These are phyloP conservation scores for Neofusicoccum sp. DNA, from an alignment of 2,329 filamentous ascomycete species.

Conservation along the genomic window DNA sequence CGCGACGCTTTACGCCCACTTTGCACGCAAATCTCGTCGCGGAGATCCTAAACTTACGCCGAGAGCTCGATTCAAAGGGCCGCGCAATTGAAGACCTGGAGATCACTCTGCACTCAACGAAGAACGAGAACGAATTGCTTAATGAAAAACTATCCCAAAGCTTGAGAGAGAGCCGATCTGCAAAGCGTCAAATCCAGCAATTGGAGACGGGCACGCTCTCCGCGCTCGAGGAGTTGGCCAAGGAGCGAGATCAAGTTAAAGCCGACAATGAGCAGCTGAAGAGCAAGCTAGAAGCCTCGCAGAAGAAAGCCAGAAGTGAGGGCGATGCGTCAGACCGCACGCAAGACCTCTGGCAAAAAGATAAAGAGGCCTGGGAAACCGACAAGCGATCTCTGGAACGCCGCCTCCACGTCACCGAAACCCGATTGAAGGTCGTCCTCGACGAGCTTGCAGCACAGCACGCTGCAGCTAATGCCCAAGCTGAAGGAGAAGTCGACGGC, in stretches of 20 bases:
- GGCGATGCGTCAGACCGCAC: constrained; percentile 80
- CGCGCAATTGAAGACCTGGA: constrained; percentile 85
- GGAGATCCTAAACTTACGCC: constrained; percentile 81
- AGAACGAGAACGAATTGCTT: constrained; percentile 71
- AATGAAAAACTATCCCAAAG: constrained; percentile 61
- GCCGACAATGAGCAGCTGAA: constrained; percentile 70
- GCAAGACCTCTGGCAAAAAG: constrained; percentile 77
- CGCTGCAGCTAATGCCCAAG: constrained; percentile 49
- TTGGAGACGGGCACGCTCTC: constrained; percentile 86
- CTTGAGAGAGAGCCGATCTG: constrained; percentile 72
- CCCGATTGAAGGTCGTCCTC: constrained; percentile 75
- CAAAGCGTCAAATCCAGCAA: constrained; percentile 81
- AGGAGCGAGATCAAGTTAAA: constrained; percentile 81
- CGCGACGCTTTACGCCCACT: constrained; percentile 89
- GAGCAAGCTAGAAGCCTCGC: constrained; percentile 71
- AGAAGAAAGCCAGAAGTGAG: constrained; percentile 73
- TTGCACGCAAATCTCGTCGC: constrained; percentile 92
- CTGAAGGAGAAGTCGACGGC: constrained; percentile 58
- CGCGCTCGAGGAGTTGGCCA: constrained; percentile 76
- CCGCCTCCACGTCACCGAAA: constrained; percentile 86
- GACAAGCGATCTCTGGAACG: constrained; percentile 80
- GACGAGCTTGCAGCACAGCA: constrained; percentile 79
- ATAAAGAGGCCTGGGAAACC: constrained; percentile 81
- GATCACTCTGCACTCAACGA: constrained; percentile 65
- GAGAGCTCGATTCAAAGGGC: constrained; percentile 88